Percentiles rank a stretch among this genome's conserved stretches.
Evolutionary conservation across 805 yeast species (phyloP).

Genomic region (Candida endomychidarum): DNA sequence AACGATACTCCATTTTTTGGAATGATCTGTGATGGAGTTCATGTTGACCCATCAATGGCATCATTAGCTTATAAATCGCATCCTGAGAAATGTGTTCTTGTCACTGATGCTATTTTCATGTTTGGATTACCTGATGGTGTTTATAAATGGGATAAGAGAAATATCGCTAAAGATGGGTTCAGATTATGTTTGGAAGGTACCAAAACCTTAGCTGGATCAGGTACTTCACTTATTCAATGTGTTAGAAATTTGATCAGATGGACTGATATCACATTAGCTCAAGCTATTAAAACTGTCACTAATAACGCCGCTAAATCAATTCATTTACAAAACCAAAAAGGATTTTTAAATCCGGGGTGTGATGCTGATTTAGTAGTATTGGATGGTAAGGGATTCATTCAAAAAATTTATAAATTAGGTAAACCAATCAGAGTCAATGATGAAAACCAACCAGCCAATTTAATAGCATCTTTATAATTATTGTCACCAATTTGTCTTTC

Average conservation of each 20-base stretch:
- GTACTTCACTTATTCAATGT: conserved; percentile 53
- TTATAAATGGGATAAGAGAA: conserved; percentile 52
- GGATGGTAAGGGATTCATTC: conserved; percentile 43
- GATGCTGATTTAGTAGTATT: conserved; percentile 58
- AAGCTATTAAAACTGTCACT: conserved; percentile 57
- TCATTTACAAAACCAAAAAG: conserved; percentile 44
- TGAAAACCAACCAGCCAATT: conserved; percentile 18
- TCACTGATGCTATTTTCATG: conserved; percentile 59
- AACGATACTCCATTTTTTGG: conserved; percentile 48
- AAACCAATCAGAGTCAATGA: conserved; percentile 23
- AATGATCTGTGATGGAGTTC: conserved; percentile 57
- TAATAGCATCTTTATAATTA: conserved; percentile 19
- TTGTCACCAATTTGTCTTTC: no score
- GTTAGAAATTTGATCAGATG: conserved; percentile 50
- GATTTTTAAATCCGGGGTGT: conserved; percentile 51
- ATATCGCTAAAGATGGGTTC: conserved; percentile 48
- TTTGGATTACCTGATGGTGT: conserved; percentile 59
- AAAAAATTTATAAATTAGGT: conserved; percentile 54
- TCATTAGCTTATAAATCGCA: conserved; percentile 49
- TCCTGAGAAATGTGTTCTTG: conserved; percentile 54
- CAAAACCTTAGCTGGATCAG: conserved; percentile 60
- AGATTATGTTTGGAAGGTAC: conserved; percentile 51
- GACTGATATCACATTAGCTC: conserved; percentile 47
- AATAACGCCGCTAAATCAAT: conserved; percentile 53
- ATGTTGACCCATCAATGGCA: conserved; percentile 55